Evolutionary conservation across 2,329 filamentous ascomycete genomes (phyloP).

Genomic region (Epichloe elymi): DNA sequence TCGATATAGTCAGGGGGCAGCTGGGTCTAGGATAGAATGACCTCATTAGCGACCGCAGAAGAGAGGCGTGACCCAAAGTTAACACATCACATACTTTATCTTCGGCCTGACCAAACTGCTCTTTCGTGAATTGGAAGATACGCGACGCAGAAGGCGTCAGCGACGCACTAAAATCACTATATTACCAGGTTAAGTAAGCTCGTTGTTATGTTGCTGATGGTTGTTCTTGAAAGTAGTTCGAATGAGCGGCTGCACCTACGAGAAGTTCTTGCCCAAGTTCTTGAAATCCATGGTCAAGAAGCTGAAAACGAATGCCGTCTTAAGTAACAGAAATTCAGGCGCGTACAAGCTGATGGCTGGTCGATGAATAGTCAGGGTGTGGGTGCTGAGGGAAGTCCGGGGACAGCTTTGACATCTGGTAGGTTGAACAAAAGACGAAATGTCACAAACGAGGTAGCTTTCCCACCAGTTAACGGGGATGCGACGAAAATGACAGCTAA

Average conservation of each 20-base stretch:
- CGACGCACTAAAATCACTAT: slow-evolving; percentile 54
- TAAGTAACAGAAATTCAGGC: background rate
- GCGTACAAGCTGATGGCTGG: background rate
- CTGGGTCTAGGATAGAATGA: slow-evolving; percentile 53
- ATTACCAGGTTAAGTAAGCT: slow-evolving; percentile 11
- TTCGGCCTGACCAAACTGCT: slow-evolving; percentile 87
- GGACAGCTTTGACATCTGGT: background rate
- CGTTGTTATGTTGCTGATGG: background rate
- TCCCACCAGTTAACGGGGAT: too few species aligned
- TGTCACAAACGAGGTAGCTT: too few species aligned
- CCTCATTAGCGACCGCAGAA: slow-evolving; percentile 6
- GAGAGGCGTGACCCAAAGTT: background rate
- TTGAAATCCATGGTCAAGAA: slow-evolving; percentile 42
- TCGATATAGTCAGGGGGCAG: slow-evolving; percentile 96
- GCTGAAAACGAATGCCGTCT: background rate
- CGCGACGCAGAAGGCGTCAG: slow-evolving; percentile 88
- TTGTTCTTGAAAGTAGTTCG: background rate
- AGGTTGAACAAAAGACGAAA: too few species aligned
- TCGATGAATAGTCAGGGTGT: background rate
- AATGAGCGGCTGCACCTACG: slow-evolving; percentile 24
- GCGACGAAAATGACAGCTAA: too few species aligned
- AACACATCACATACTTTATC: slow-evolving; percentile 54
- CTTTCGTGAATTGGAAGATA: slow-evolving; percentile 95
- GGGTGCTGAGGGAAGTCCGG: too few species aligned
- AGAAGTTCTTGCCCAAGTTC: slow-evolving; percentile 42